Percentiles rank a stretch among this genome's conserved stretches.
Evolutionary conservation across 2,329 filamentous ascomycete genomes (phyloP).

Genomic region (Emmonsiellopsis sp.): DNA sequence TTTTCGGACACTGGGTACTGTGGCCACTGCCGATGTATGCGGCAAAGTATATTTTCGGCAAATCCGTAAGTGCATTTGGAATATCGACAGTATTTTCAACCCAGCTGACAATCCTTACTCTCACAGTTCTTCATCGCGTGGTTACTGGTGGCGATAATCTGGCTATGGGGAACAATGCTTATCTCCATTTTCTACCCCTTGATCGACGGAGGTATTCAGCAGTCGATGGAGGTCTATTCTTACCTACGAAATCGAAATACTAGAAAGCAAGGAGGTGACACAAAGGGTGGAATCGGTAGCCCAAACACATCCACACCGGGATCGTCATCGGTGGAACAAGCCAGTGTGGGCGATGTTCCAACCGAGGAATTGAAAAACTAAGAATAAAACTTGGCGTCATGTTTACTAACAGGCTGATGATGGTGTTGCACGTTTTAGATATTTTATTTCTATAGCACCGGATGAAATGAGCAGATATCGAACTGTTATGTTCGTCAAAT

Average conservation of each 20-base stretch:
- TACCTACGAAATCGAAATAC: neutral
- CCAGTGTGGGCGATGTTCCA: no score
- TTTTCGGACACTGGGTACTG: slow-evolving; percentile 45
- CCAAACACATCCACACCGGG: neutral
- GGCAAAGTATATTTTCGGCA: slow-evolving; percentile 41
- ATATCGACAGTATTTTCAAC: slow-evolving; percentile 17
- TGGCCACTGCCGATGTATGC: slow-evolving; percentile 51
- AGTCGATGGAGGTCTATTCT: neutral
- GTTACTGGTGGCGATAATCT: slow-evolving; percentile 44
- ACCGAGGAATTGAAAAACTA: no score
- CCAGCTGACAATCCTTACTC: neutral
- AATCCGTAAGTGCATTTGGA: slow-evolving; percentile 9
- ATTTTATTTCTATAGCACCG: no score
- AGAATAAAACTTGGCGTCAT: no score
- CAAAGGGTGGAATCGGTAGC: neutral
- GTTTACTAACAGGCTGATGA: no score
- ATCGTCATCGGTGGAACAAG: no score
- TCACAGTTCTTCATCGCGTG: slow-evolving; percentile 41
- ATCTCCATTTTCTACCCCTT: slow-evolving; percentile 43
- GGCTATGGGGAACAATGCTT: slow-evolving; percentile 45
- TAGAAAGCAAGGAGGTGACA: neutral
- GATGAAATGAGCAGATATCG: no score
- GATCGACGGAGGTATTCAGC: slow-evolving; percentile 36
- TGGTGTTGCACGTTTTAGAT: no score
- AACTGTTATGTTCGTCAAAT: no score